Evolutionary conservation across 179 eudicot species (phyloP).

Genomic region (Heliamphora pulchella): DNA sequence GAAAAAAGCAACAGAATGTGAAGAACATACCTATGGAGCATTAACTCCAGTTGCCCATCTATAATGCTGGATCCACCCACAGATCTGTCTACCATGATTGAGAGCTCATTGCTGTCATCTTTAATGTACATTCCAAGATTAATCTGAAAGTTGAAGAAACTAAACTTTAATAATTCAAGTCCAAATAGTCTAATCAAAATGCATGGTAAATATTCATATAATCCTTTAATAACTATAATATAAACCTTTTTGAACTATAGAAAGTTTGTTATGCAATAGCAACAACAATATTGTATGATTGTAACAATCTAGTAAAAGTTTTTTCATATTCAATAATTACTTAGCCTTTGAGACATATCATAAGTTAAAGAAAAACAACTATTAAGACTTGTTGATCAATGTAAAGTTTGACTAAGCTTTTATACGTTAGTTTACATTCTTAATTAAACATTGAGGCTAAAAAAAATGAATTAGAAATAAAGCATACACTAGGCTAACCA

Average conservation of each 20-base stretch:
- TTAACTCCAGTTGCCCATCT: slow-evolving; percentile 90
- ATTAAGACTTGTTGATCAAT: neutral
- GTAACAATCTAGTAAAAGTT: neutral
- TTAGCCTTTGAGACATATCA: neutral
- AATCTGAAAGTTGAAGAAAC: slow-evolving; percentile 38
- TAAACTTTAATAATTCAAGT: neutral
- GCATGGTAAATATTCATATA: neutral
- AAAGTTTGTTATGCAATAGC: neutral
- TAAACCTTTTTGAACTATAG: neutral
- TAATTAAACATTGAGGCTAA: neutral
- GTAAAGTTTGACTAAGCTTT: neutral
- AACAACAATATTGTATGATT: neutral
- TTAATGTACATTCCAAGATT: slow-evolving; percentile 81
- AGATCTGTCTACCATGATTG: slow-evolving; percentile 89
- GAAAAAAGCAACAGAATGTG: neutral
- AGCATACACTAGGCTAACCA: neutral
- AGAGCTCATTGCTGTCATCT: slow-evolving; percentile 63
- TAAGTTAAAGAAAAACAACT: neutral
- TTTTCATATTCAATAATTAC: neutral
- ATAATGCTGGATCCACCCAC: slow-evolving; percentile 83
- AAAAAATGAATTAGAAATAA: neutral
- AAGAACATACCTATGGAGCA: slow-evolving; percentile 76
- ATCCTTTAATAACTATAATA: neutral
- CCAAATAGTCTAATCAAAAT: neutral
- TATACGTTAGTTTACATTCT: neutral